phyloP scores from a whole-genome alignment of 257 asterid species.

The Solanum appendiculatum region DNA sequence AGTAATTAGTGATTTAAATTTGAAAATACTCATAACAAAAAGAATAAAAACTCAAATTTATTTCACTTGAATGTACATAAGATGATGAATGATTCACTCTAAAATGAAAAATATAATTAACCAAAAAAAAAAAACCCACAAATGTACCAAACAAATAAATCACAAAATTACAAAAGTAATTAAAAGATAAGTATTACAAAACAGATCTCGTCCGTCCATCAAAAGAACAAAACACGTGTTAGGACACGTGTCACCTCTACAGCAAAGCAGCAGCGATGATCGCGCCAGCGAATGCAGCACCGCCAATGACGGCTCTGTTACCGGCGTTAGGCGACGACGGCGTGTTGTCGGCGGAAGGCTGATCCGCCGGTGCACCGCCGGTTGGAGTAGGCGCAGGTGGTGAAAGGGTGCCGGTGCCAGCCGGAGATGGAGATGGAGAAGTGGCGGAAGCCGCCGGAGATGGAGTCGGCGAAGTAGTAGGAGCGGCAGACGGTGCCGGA shows the following conservation, averaged over 20 bases:
- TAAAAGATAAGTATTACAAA: not conserved
- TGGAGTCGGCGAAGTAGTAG: not conserved
- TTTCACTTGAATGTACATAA: not conserved
- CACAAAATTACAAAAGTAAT: conserved; percentile 4
- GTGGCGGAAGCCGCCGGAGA: not conserved
- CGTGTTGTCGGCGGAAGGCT: conserved; percentile 16
- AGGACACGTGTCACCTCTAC: conserved; percentile 14
- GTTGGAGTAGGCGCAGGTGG: conserved; percentile 31
- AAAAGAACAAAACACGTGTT: conserved; percentile 25
- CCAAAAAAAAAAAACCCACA: not conserved
- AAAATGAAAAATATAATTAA: not conserved
- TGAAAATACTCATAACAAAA: not conserved
- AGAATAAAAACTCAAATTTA: not conserved
- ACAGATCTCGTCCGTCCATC: conserved; percentile 32
- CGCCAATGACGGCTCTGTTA: conserved; percentile 45
- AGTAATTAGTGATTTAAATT: not conserved
- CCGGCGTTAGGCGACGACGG: conserved; percentile 32
- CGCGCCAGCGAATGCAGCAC: conserved; percentile 46
- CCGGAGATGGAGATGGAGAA: conserved; percentile 13
- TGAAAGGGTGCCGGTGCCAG: conserved; percentile 1
- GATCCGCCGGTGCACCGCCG: conserved; percentile 4
- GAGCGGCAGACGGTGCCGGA: not conserved
- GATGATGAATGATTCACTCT: not conserved
- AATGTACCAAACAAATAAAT: not conserved
- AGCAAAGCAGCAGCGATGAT: conserved; percentile 51